phyloP scores from a whole-genome alignment of 768 basidiomycete species.

The Serpula lacrymans region DNA sequence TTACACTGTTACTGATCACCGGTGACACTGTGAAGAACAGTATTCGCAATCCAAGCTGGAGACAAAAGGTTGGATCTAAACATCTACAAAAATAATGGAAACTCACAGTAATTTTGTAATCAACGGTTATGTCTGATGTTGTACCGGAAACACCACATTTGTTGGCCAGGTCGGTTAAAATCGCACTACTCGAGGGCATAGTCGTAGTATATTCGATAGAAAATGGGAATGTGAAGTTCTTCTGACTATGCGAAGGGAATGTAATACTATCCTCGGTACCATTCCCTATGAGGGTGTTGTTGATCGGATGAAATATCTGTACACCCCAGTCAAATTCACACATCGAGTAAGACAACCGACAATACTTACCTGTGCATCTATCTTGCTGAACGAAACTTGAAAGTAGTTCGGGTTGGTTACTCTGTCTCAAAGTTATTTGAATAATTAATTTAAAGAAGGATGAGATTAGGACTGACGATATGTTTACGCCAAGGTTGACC shows the following conservation, averaged over 20 bases:
- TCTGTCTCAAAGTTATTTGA: constrained; percentile 36
- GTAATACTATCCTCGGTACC: constrained; percentile 46
- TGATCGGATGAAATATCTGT: constrained; percentile 75
- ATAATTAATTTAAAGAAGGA: constrained; percentile 1
- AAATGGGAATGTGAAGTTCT: constrained; percentile 77
- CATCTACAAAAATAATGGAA: constrained; percentile 1
- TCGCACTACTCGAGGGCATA: constrained; percentile 45
- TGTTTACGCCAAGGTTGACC: constrained; percentile 61
- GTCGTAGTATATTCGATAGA: constrained; percentile 55
- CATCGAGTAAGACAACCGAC: constrained; percentile 1
- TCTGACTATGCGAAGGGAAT: constrained; percentile 51
- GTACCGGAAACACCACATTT: constrained; percentile 55
- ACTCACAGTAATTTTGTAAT: constrained; percentile 66
- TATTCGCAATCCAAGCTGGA: constrained; percentile 61
- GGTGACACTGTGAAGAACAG: constrained; percentile 67
- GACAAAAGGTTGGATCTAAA: constrained; percentile 8
- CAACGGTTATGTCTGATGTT: constrained; percentile 49
- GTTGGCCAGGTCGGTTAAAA: constrained; percentile 58
- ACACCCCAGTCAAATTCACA: constrained; percentile 8
- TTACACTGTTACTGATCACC: constrained; percentile 56
- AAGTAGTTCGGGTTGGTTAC: constrained; percentile 85
- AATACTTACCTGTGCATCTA: constrained; percentile 53
- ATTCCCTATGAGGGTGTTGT: constrained; percentile 63
- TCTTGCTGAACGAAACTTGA: constrained; percentile 57
- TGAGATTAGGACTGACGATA: constrained; percentile 46